Conservation (phyloP, 2,329 filamentous ascomycete species). For the Lasiodiplodia gonubiensis region DNA sequence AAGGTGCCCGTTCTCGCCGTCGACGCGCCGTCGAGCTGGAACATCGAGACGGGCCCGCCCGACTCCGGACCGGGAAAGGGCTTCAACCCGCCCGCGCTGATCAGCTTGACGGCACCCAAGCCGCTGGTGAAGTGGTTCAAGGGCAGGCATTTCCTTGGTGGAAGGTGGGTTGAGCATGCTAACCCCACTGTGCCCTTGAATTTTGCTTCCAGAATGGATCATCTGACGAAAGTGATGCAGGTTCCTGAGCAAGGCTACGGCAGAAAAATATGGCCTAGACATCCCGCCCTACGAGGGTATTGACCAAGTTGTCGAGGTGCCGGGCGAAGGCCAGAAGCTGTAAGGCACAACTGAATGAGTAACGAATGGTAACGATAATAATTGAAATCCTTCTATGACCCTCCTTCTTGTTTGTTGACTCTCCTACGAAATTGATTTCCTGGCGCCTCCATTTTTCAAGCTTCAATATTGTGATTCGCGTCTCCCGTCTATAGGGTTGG, state of each 20-base stretch:
- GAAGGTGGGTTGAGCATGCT: slow-evolving; percentile 60
- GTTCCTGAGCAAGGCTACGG: slow-evolving; percentile 79
- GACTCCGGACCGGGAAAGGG: slow-evolving; percentile 74
- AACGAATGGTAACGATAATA: background rate
- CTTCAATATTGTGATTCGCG: too few relatives aligned
- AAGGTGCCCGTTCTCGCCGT: slow-evolving; percentile 82
- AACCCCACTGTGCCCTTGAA: too few relatives aligned
- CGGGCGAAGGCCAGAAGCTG: slow-evolving; percentile 58
- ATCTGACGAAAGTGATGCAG: slow-evolving; percentile 49
- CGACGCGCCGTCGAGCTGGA: slow-evolving; percentile 93
- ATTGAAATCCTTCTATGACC: background rate
- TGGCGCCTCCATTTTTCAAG: too few relatives aligned
- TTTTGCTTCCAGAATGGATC: background rate
- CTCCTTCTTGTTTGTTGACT: background rate
- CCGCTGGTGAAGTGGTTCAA: slow-evolving; percentile 82
- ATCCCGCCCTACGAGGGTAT: slow-evolving; percentile 82
- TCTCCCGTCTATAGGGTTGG: too few relatives aligned
- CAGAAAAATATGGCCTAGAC: slow-evolving; percentile 84
- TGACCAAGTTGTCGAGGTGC: slow-evolving; percentile 86
- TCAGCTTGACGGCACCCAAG: slow-evolving; percentile 93
- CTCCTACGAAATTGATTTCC: too few relatives aligned
- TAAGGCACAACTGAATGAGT: slow-evolving; percentile 13
- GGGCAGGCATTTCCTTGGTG: slow-evolving; percentile 90
- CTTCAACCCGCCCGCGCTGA: slow-evolving; percentile 79
- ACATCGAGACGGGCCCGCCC: slow-evolving; percentile 86